Conservation (phyloP, 768 basidiomycete genomes). For the Auriscalpium microsporum region DNA sequence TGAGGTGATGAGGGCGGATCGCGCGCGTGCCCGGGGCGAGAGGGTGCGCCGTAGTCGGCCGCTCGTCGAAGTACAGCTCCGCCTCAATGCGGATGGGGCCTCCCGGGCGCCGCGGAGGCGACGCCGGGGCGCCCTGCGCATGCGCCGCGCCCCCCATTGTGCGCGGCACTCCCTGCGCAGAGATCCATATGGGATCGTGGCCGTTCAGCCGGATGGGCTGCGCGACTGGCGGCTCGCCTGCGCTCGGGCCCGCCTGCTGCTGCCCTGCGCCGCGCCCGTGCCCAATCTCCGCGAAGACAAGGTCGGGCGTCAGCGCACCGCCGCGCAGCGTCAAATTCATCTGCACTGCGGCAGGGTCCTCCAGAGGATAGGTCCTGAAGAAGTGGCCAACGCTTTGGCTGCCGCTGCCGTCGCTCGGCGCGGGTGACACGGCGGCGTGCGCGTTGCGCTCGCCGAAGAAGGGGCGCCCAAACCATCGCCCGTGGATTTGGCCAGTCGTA, state of each 20-base stretch:
- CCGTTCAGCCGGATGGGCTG: slow-evolving; percentile 1
- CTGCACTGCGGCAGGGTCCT: slow-evolving; percentile 24
- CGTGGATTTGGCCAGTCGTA: too few relatives aligned
- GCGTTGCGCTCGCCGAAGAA: slow-evolving; percentile 2
- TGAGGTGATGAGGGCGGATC: not conserved
- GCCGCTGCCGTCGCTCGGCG: slow-evolving; percentile 53
- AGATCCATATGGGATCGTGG: slow-evolving; percentile 2
- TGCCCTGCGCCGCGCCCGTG: slow-evolving; percentile 47
- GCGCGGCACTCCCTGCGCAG: not conserved
- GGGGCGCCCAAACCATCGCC: not conserved
- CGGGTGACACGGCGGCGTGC: slow-evolving; percentile 42
- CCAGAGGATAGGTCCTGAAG: slow-evolving; percentile 49
- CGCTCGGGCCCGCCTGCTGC: slow-evolving; percentile 15
- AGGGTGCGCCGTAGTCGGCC: not conserved
- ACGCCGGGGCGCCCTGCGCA: too few relatives aligned
- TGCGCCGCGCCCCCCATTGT: not conserved
- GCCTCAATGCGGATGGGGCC: not conserved
- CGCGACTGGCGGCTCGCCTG: too few relatives aligned
- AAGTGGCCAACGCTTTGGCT: slow-evolving; percentile 47
- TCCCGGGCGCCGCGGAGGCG: not conserved
- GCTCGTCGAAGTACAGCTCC: not conserved
- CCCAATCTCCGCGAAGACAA: slow-evolving; percentile 69
- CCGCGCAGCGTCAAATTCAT: slow-evolving; percentile 17
- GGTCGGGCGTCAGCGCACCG: slow-evolving; percentile 62
- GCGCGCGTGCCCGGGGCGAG: not conserved